Percentiles rank a stretch among this genome's conserved stretches.
Evolutionary conservation across 2,329 filamentous ascomycete species (phyloP).

Genomic region (Aspergillus ustus): DNA sequence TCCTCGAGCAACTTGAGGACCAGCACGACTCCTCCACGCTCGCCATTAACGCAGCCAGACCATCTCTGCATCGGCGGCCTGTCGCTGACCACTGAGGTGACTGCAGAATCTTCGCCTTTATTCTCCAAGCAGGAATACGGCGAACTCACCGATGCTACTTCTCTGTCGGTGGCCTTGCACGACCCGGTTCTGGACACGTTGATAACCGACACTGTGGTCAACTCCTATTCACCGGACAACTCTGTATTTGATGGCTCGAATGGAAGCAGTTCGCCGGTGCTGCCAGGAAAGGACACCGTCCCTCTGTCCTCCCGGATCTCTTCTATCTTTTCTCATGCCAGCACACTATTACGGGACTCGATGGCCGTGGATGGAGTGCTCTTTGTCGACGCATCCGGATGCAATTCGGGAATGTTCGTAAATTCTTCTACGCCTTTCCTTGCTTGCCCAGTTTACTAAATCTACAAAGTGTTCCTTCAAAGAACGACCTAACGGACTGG

Average conservation of each 20-base stretch:
- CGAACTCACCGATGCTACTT: background rate
- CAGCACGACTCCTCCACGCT: background rate
- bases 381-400: slow-evolving; percentile 31
- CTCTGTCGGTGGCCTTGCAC: background rate
- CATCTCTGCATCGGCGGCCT: background rate
- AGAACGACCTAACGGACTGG: background rate
- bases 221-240: background rate
- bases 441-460: background rate
- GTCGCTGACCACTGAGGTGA: background rate
- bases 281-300: slow-evolving; percentile 18
- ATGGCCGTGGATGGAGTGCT: slow-evolving; percentile 45
- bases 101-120: background rate
- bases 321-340: slow-evolving; percentile 47
- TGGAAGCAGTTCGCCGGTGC: slow-evolving; percentile 17
- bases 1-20: background rate
- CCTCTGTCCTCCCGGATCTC: slow-evolving; percentile 21
- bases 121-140: background rate
- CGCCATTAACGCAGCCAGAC: background rate
- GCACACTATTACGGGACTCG: slow-evolving; percentile 46
- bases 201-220: background rate
- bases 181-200: background rate
- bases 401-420: slow-evolving; percentile 28
- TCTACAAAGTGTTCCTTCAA: background rate
- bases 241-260: slow-evolving; percentile 8
- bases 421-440: background rate